phyloP scores from a whole-genome alignment of 495 filamentous ascomycete genomes.

The Penicillium cataractarum region DNA sequence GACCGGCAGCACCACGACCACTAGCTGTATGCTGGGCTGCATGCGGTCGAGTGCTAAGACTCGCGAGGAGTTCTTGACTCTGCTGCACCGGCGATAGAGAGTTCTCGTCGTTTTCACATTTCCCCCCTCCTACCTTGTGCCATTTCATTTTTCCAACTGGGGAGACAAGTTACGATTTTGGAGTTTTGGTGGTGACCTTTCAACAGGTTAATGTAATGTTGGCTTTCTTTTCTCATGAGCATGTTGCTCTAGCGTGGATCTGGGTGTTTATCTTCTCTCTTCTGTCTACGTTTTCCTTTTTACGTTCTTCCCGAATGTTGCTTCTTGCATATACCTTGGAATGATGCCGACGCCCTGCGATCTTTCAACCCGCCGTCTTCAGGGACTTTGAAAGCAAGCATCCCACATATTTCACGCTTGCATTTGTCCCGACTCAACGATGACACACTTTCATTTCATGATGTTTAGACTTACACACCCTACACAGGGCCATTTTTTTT shows the following conservation, averaged over 20 bases:
- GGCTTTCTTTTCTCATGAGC: conserved; percentile 15
- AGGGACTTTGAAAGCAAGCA: conserved; percentile 3
- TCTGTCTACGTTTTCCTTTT: conserved; percentile 11
- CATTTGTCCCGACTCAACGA: conserved; percentile 3
- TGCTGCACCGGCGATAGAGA: conserved; percentile 64
- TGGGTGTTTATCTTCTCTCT: conserved; percentile 11
- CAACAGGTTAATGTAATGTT: conserved; percentile 36
- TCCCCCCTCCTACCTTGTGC: conserved; percentile 14
- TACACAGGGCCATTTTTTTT: conserved; percentile 13
- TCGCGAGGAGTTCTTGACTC: conserved; percentile 87
- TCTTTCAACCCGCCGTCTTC: conserved; percentile 1
- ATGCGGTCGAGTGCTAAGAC: conserved; percentile 93
- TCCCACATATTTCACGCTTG: neutral
- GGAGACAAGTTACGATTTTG: conserved; percentile 37
- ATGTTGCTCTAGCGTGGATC: conserved; percentile 14
- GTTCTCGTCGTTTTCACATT: conserved; percentile 3
- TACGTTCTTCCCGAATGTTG: neutral
- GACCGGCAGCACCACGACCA: conserved; percentile 82
- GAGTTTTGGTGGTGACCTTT: conserved; percentile 48
- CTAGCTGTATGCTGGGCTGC: conserved; percentile 93
- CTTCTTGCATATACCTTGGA: conserved; percentile 19
- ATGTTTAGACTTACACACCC: conserved; percentile 23
- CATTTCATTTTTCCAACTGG: conserved; percentile 31
- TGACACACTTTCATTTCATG: conserved; percentile 18
- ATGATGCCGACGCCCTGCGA: conserved; percentile 21